A percentile compares a stretch with the other conserved stretches of the same genome.
phyloP scores from a whole-genome alignment of 805 yeast genomes.

The Yarrowia alimentaria region DNA sequence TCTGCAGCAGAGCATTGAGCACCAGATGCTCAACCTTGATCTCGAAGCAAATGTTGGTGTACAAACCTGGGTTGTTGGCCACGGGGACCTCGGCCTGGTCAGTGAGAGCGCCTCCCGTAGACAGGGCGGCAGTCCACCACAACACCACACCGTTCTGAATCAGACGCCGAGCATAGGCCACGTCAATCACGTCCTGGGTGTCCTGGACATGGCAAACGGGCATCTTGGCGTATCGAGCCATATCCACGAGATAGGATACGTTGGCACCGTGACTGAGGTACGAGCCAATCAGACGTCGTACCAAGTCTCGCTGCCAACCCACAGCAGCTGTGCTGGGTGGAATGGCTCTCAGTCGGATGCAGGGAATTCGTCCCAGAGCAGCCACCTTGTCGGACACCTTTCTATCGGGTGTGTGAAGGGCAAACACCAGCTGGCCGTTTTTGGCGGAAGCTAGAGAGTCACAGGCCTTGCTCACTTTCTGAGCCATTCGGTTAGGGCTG shows the following conservation, averaged over 20 bases:
- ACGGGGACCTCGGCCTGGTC: conserved; percentile 68
- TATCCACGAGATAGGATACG: conserved; percentile 50
- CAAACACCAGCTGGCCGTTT: conserved; percentile 15
- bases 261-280: conserved; percentile 29
- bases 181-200: conserved; percentile 80
- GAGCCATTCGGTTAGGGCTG: conserved; percentile 6
- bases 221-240: conserved; percentile 71
- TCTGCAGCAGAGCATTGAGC: conserved; percentile 81
- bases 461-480: conserved; percentile 14
- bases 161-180: conserved; percentile 79
- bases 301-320: conserved; percentile 23
- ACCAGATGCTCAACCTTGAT: conserved; percentile 74
- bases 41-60: conserved; percentile 75
- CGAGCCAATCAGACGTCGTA: conserved; percentile 8
- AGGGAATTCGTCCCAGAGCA: conserved; percentile 12
- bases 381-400: conserved; percentile 4
- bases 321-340: conserved; percentile 13
- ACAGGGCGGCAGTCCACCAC: conserved; percentile 93
- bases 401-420: conserved; percentile 12
- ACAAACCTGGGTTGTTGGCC: conserved; percentile 74
- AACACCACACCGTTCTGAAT: conserved; percentile 63
- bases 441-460: background rate
- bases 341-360: conserved; percentile 7
- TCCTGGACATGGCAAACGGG: conserved; percentile 83
- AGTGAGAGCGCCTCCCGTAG: conserved; percentile 76